Percentiles rank a stretch among this genome's conserved stretches.
These are phyloP conservation scores for Penicillium sclerotiorum DNA, from an alignment of 2,329 filamentous ascomycete genomes.

Conservation along the genomic window DNA sequence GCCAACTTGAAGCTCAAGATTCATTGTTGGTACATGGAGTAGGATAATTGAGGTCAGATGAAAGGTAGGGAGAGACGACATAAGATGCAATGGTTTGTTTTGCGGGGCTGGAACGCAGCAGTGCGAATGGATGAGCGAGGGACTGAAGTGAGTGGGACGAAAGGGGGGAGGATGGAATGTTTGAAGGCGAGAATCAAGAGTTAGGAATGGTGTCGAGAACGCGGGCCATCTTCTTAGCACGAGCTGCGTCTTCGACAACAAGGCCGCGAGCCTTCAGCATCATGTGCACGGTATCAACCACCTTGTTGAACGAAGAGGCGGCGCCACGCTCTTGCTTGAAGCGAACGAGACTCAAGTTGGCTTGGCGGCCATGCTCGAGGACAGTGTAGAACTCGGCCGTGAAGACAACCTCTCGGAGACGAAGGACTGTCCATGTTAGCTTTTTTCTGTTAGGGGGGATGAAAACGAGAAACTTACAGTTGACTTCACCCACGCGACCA, in stretches of 20 bases:
- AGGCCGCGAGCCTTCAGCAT: slow-evolving; percentile 67
- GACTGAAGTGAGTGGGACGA: not conserved
- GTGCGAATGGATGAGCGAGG: slow-evolving; percentile 3
- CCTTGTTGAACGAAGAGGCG: slow-evolving; percentile 82
- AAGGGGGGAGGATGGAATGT: not conserved
- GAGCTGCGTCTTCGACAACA: slow-evolving; percentile 68
- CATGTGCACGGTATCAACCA: slow-evolving; percentile 74
- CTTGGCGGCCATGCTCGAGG: slow-evolving; percentile 78
- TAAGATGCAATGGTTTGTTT: slow-evolving; percentile 16
- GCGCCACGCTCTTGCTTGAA: slow-evolving; percentile 92
- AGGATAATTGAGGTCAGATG: not conserved
- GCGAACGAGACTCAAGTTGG: slow-evolving; percentile 75
- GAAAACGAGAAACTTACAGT: slow-evolving; percentile 64
- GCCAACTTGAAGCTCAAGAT: no score
- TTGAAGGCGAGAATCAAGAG: not conserved
- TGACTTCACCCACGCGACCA: slow-evolving; percentile 72
- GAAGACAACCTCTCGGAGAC: slow-evolving; percentile 85
- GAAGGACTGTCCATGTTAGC: no score
- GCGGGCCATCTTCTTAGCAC: slow-evolving; percentile 68
- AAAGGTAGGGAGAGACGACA: slow-evolving; percentile 11
- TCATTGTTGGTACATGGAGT: no score
- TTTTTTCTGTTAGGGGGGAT: slow-evolving; percentile 1
- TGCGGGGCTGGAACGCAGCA: slow-evolving; percentile 24
- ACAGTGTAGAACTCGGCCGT: slow-evolving; percentile 86
- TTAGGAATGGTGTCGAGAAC: slow-evolving; percentile 33